Evolutionary conservation across 441 rosid genomes (phyloP), one percentile per base, ranked within the genome.

Genomic region (Populus hybrid): DNA sequence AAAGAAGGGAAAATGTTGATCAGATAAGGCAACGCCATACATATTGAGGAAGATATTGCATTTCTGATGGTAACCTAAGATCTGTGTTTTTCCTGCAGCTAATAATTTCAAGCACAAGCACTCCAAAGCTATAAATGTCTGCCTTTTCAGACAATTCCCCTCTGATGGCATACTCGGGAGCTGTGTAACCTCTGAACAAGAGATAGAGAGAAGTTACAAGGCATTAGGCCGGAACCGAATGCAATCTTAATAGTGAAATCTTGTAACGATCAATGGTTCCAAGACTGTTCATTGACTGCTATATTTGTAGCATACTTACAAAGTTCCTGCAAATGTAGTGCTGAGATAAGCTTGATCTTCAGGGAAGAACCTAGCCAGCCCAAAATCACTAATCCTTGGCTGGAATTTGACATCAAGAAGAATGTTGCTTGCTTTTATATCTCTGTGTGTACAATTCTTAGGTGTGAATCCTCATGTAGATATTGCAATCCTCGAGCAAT

Each of bases 361-460:
- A 9, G 95, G 95, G 66, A 91, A 87, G 85, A 91, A 91, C 76
- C 93, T 86, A 24, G 93, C 92, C 40, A 89, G 80, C 18, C 95
- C 91, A 35, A 91, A 91, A 86, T 91, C 95, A 20, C 95, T 89
- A 28, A 89, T 89, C 75, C 80, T 86, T 0, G 92, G 92, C 71
- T 83, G 89, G 75, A 86, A 88, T 79, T 88, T 89, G 40, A 87
- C 93, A 78, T 91, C 90, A 34, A 89, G 91, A 78, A 91, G 93
- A 80, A 91, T 82, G 82, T 89, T 91, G 88, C 92, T 91, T 1
- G 95, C 93, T 84, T 91, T 91, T 71, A 91, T 91, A 84, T 88
- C 93, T 83, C 93, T 84, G 10, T 88, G 12, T 88, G 92, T 71
- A 91, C 87, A 24, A 91, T 89, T 81, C 92, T 79, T 59, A 81